Base-by-base conservation (phyloP, 1,284 basidiomycete genomes). In the Naganishia cerealis region DNA sequence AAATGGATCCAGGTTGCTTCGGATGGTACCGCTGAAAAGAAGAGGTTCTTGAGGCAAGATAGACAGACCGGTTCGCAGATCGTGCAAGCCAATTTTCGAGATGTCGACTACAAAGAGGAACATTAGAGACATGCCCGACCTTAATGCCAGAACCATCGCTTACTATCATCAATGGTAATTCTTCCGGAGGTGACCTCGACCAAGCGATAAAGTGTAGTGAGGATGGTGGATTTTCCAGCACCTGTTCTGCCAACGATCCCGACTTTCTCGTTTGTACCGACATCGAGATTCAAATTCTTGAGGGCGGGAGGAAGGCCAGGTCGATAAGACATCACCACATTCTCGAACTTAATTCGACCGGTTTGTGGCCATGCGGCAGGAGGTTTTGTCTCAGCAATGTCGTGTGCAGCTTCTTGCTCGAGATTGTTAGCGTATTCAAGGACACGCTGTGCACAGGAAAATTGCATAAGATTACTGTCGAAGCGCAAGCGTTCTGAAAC, bases 21-120 rank as follows among this genome's bases (percentile, higher is more conserved):
- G 82, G 6, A 81, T 71, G 0, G 79, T 83, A 13, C 83, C 83
- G 77, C 85, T 81, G 77, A 91, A 89, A 59, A 88, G 74, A 2
- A 84, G 73, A 0, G 85, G 87, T 72, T 96, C 94, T 78, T 96
- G 93, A 10, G 93, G 92, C 70, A 97, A 94, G 74, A 96, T 86
- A 7, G 82, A 81, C 24, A 85, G 76, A 36, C 76, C 77, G 18
- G 78, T 78, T 54, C 84, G 77, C 10, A 85, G 72, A 66, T 82
- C 80, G 79, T 83, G 68, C 74, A 85, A 75, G 0, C 85, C 85
- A n/a, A 86, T 79, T 67, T 81, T 77, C n/a, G 76, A 75, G 46
- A 81, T 74, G 63, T 86, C 83, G 18, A 85, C 70, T 42, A 48
- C 2, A 7, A 46, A 26, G 24, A 36, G 21, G 15, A 16, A 40